Percentiles rank a stretch among this genome's conserved stretches.
Evolutionary conservation across 306 rosid genomes (phyloP).

Genomic region (Trifolium dubium): DNA sequence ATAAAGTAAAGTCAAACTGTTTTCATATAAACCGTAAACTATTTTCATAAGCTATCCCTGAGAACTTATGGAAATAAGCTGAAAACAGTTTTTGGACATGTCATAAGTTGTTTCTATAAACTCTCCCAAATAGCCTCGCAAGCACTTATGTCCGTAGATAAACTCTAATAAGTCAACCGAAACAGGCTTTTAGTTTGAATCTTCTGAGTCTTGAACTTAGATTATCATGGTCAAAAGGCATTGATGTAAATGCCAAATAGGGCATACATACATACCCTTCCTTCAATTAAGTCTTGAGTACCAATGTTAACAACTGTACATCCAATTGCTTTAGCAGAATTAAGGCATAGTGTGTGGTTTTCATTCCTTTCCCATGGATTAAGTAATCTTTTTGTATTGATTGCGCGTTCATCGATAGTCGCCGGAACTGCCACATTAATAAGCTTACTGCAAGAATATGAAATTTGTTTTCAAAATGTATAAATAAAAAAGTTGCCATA

Average conservation of each 20-base stretch:
- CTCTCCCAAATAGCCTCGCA: too few species aligned
- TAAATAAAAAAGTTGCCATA: neutral
- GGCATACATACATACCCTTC: conserved; percentile 67
- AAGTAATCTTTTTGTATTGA: conserved; percentile 82
- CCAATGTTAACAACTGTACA: conserved; percentile 98
- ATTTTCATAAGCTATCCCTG: too few species aligned
- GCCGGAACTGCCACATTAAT: conserved; percentile 97
- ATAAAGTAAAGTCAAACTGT: too few species aligned
- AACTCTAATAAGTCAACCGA: too few species aligned
- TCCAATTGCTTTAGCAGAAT: conserved; percentile 99
- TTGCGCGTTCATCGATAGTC: conserved; percentile 92
- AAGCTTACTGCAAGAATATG: conserved; percentile 75
- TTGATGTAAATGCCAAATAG: neutral
- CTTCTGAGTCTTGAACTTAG: too few species aligned
- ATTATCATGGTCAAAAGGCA: neutral
- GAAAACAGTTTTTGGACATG: too few species aligned
- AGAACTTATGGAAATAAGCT: too few species aligned
- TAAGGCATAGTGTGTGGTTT: conserved; percentile 96
- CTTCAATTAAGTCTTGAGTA: conserved; percentile 96
- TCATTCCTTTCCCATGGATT: conserved; percentile 99
- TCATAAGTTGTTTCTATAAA: too few species aligned
- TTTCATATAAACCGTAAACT: too few species aligned
- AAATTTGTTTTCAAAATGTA: neutral
- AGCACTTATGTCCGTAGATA: too few species aligned
- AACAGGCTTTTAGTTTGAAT: too few species aligned